Base-by-base conservation (phyloP, 1,284 basidiomycete genomes). In the Ustilago nuda region DNA sequence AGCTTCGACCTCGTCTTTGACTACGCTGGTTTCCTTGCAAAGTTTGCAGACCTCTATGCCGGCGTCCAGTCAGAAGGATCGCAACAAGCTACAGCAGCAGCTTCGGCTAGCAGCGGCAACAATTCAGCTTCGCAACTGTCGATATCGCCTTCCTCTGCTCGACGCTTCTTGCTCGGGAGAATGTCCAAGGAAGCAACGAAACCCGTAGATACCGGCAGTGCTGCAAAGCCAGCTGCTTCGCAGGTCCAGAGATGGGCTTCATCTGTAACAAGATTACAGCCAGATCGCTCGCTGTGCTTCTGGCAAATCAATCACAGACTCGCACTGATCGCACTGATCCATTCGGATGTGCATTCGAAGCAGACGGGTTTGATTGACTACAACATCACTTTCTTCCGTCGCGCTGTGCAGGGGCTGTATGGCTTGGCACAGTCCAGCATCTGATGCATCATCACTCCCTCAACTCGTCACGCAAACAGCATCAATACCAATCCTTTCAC, bases 1-100 rank as follows among this genome's bases (percentile, higher is more conserved):
- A 94, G 93, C 2, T 92, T 94, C 79, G 93, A 92, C 73, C 88
- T 95, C 23, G 95, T 94, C 80, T 94, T 92, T 78, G 95, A 98
- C 81, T 98, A 96, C 82, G 89, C 98, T 19, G 90, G 92, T 59
- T 94, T 94, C 88, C 89, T 98, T 58, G 92, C 92, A 73, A 91
- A 92, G 7, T 95, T 98, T 79, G 91, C 92, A 33, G 90, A 91
- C 6, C 86, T 98, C 23, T 98, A 96, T 87, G 91, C 90, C 2
- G 62, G 56, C 2, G 50, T 72, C 2, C 51, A 61, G 23, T 39
- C 51, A 17, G 65, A 67, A 6, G 12, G 55, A 17, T 30, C 60
- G 11, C 41, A 30, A 17, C 33, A 39, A 15, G n/a, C 55, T 8
- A n/a, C 63, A 39, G 17, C 58, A 12, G 19, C 60, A 19, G n/a